A percentile compares a stretch with the other conserved stretches of the same genome.
Evolutionary conservation across 1,284 basidiomycete genomes (phyloP).

Genomic region (Tylopilus orsonianus): DNA sequence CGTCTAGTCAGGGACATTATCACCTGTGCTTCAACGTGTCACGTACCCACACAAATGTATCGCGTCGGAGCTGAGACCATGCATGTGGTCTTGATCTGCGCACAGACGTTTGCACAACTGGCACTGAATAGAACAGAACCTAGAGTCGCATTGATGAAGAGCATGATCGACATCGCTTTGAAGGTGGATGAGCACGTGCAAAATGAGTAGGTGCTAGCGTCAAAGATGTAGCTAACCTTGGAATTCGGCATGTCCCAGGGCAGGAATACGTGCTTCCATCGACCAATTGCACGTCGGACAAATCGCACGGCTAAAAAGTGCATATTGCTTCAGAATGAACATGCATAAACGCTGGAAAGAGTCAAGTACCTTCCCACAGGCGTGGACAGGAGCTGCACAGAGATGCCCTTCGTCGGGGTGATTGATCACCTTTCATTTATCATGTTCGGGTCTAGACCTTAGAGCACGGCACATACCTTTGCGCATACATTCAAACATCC

Average conservation of each 20-base stretch:
- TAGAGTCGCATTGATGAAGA: slow-evolving; percentile 50
- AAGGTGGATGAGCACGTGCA: background rate
- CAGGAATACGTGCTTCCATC: slow-evolving; percentile 43
- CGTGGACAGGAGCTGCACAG: slow-evolving; percentile 52
- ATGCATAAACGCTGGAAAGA: background rate
- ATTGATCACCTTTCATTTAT: slow-evolving; percentile 38
- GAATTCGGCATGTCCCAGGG: slow-evolving; percentile 40
- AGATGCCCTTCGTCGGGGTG: slow-evolving; percentile 49
- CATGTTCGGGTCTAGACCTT: background rate
- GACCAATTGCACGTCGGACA: slow-evolving; percentile 35
- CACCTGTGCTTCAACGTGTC: background rate
- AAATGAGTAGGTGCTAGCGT: too few species aligned
- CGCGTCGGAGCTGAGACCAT: slow-evolving; percentile 41
- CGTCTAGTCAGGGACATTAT: background rate
- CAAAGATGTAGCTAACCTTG: slow-evolving; percentile 36
- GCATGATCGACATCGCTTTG: slow-evolving; percentile 44
- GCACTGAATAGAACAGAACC: slow-evolving; percentile 54
- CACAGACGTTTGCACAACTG: slow-evolving; percentile 56
- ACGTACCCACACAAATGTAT: slow-evolving; percentile 63
- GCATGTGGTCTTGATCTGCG: slow-evolving; percentile 48
- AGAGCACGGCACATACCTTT: slow-evolving; percentile 37
- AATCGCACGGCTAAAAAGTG: slow-evolving; percentile 43
- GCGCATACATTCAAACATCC: slow-evolving; percentile 52
- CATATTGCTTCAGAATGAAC: background rate
- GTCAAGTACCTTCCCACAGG: slow-evolving; percentile 56